Conservation (phyloP, 2,329 filamentous ascomycete species). For the Trichoderma simmonsii region DNA sequence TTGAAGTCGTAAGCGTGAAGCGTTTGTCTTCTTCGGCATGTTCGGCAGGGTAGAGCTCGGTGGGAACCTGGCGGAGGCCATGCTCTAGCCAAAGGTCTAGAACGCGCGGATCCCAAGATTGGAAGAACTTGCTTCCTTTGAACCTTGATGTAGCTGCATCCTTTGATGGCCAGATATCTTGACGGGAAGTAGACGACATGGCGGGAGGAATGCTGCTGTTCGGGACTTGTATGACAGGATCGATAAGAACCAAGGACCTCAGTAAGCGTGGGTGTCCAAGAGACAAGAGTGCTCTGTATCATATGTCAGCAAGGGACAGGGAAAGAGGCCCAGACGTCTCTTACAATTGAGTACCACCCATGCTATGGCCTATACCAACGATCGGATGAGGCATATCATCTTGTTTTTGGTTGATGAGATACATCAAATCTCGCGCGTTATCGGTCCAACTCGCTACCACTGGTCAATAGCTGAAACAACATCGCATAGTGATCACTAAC, state of each 20-base stretch:
- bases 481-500: neutral
- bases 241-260: neutral
- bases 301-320: neutral
- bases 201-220: neutral
- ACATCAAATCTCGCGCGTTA: neutral
- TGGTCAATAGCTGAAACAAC: neutral
- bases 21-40: neutral
- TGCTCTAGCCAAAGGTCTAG: neutral
- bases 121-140: neutral
- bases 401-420: neutral
- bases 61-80: neutral
- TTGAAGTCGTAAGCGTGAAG: neutral
- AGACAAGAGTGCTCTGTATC: neutral
- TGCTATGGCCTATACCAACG: neutral
- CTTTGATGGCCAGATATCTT: neutral
- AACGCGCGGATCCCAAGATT: neutral
- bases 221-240: neutral
- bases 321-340: neutral
- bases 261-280: neutral
- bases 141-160: neutral
- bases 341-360: neutral
- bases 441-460: neutral
- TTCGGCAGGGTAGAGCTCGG: neutral
- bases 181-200: neutral
- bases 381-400: neutral